Base-by-base conservation (phyloP, 345 rosid species). In the Pistacia integerrima region DNA sequence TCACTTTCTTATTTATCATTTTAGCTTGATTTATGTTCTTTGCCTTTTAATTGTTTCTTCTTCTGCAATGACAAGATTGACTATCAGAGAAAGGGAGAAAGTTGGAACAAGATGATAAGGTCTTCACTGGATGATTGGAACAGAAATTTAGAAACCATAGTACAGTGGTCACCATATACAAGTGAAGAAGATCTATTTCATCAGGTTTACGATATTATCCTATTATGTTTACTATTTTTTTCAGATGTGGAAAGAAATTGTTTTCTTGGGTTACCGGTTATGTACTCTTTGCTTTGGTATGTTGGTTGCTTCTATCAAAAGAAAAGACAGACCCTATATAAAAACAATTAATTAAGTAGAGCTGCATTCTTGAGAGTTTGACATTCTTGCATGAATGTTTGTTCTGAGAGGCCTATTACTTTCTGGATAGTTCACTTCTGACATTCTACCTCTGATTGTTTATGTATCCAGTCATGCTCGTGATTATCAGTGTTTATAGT, bases 121-220 rank as follows among this genome's bases (percentile, higher is more conserved):
- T 82, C 83, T 79, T 85, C 90, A 9, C 38, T 5, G 1, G 79
- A 84, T 67, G 93, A 86, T 22, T 92, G 92, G 91, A 68, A 72
- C 69, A 80, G 80, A 44, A 89, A 87, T 76, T 58, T 90, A 10
- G 85, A 85, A 17, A 93, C 85, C 17, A 85, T 93, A 41, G 63
- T 83, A 52, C 83, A 69, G 49, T 89, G 98, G 98, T 89, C 98
- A n/a, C 95, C 98, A 52, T 92, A 85, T 76, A 36, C 36, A 22
- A 80, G 67, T 67, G 82, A 84, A 81, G 64, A 78, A n/a, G 88
- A 85, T 52, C 80, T 93, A 70, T 61, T 85, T 30, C 68, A 82
- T 41, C 90, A 90, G 88, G 98, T 87, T 35, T 25, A 59, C 25
- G n/a, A 49, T 2, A 3, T 54, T 60, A 38, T 36, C 25, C 20